Percentiles rank a stretch among this genome's conserved stretches.
phyloP scores from a whole-genome alignment of 352 stramenopile species.

The Aphanomyces invadans region DNA sequence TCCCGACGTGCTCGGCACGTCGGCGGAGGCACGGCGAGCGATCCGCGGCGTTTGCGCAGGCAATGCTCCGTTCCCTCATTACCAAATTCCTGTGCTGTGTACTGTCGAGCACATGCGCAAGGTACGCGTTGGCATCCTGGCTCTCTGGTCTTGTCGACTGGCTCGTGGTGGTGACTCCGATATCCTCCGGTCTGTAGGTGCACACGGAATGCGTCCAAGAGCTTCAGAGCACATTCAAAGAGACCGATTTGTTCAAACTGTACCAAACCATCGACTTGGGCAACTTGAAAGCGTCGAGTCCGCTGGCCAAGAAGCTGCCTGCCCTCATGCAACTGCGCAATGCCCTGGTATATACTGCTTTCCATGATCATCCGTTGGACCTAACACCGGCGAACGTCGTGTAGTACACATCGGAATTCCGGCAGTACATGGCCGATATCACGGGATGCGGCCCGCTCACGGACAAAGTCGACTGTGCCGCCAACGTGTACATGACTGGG shows the following conservation, averaged over 20 bases:
- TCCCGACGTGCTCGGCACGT: not conserved
- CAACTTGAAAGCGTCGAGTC: slow-evolving; percentile 45
- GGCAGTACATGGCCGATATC: slow-evolving; percentile 62
- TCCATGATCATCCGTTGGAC: not conserved
- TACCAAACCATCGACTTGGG: slow-evolving; percentile 89
- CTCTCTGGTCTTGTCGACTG: not conserved
- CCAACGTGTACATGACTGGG: slow-evolving; percentile 83
- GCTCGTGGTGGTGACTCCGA: no score
- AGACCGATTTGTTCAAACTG: slow-evolving; percentile 90
- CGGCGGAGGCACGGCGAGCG: not conserved
- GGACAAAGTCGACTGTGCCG: slow-evolving; percentile 79
- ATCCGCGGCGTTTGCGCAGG: not conserved
- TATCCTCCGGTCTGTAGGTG: slow-evolving; percentile 34
- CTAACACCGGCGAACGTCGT: no score
- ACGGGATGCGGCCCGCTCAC: slow-evolving; percentile 44
- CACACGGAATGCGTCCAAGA: slow-evolving; percentile 70
- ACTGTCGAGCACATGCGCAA: slow-evolving; percentile 23
- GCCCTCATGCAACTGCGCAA: slow-evolving; percentile 69
- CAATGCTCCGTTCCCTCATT: slow-evolving; percentile 19
- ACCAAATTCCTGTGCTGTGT: slow-evolving; percentile 21
- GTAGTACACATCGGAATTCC: slow-evolving; percentile 75
- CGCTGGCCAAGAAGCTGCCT: slow-evolving; percentile 46
- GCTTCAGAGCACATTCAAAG: slow-evolving; percentile 88
- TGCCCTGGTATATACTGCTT: slow-evolving; percentile 33
- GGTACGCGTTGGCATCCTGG: slow-evolving; percentile 7